Conservation (phyloP, 441 rosid species). For the Geranium incanum region DNA sequence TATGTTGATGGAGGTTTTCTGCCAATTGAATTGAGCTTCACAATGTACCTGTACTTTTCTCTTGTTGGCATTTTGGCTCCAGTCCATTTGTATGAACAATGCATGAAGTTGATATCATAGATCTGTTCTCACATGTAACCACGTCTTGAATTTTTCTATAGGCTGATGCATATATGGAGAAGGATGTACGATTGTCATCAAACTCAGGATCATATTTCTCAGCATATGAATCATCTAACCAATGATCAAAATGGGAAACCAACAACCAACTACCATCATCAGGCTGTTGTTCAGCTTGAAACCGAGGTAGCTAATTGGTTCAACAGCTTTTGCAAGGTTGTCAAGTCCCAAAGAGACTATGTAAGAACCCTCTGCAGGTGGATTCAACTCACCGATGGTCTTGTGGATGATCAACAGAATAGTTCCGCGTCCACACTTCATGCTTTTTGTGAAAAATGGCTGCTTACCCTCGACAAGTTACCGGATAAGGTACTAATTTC, state of each 20-base stretch:
- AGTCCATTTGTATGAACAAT: slow-evolving; percentile 1
- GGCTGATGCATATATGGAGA: slow-evolving; percentile 70
- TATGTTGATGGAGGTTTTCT: background rate
- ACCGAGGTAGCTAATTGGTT: slow-evolving; percentile 41
- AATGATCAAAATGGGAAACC: slow-evolving; percentile 41
- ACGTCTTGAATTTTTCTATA: slow-evolving; percentile 22
- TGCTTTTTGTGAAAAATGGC: slow-evolving; percentile 71
- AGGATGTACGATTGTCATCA: slow-evolving; percentile 75
- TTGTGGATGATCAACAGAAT: slow-evolving; percentile 44
- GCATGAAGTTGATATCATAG: background rate
- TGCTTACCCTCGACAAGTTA: slow-evolving; percentile 49
- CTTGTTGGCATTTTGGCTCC: background rate
- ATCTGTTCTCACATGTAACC: slow-evolving; percentile 15
- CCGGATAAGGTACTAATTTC: slow-evolving; percentile 61
- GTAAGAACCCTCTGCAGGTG: slow-evolving; percentile 59
- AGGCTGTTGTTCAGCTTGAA: slow-evolving; percentile 69
- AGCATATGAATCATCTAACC: slow-evolving; percentile 52
- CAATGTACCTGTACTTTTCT: background rate
- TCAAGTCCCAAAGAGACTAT: slow-evolving; percentile 59
- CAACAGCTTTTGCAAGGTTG: slow-evolving; percentile 64
- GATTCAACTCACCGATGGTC: slow-evolving; percentile 58
- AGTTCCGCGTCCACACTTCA: slow-evolving; percentile 41
- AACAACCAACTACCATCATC: slow-evolving; percentile 61
- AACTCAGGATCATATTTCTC: slow-evolving; percentile 65
- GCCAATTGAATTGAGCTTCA: slow-evolving; percentile 3